Base-by-base conservation (phyloP, 805 yeast genomes). In the Alloascoidea hylecoeti region DNA sequence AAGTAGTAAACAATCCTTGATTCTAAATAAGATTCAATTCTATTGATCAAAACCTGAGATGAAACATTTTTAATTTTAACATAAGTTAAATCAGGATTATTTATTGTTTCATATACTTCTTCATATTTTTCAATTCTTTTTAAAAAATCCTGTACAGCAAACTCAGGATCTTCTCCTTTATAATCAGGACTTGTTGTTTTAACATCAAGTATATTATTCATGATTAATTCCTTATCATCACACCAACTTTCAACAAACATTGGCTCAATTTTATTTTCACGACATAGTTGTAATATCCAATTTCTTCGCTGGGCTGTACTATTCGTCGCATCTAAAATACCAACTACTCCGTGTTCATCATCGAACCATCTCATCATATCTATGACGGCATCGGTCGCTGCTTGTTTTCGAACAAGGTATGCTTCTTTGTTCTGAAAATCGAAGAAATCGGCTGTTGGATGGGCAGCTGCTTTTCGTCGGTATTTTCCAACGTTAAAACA, bases 211-310 rank as follows among this genome's bases (percentile, higher is more conserved):
- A 89, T 77, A 54, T 88, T 89, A 48, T 79, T 78, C 58, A 70
- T 64, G 28, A 92, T 75, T 42, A 86, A 67, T 18, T 77, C 78
- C 44, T 78, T 68, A 57, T 86, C 92, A 51, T 85, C 79, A 56
- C 96, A 88, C 71, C 78, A 82, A 51, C 94, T 80, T 54, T 92
- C 98, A 43, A 92, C 70, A 53, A 89, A 92, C 67, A 92, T 74
- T 1, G 97, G 94, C 55, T 84, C 89, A 41, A 92, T 78, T 34
- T 67, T 67, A 50, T 80, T 69, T 43, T 70, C 69, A 28, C 79
- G 61, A 46, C 81, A 72, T 39, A 79, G 63, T 46, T 68, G 58
- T 44, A 77, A 61, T 38, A 89, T 70, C 63, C 70, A 62, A 17
- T 64, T 64, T 47, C 98, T 68, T 49, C 94, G 70, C 35, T 66